These are phyloP conservation scores for Raddia guianensis DNA, from an alignment of 176 grass and related monocot species.

Conservation along the genomic window DNA sequence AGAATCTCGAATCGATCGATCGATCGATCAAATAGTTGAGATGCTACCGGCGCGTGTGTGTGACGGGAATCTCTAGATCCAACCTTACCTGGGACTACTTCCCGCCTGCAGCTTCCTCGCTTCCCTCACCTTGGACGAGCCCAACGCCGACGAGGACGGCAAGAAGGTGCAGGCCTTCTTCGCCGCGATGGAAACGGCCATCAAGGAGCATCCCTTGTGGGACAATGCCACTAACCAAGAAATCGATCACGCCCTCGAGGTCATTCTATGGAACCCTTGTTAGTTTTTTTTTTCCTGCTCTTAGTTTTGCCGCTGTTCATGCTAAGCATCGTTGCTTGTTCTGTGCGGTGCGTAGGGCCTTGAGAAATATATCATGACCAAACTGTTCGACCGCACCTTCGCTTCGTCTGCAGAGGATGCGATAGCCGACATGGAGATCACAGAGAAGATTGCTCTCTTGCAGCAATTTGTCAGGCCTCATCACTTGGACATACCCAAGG, in stretches of 20 bases:
- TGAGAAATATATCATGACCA: conserved; percentile 93
- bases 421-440: conserved; percentile 54
- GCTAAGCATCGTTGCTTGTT: neutral
- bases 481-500: conserved; percentile 88
- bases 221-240: conserved; percentile 66
- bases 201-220: conserved; percentile 81
- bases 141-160: conserved; percentile 60
- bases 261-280: neutral
- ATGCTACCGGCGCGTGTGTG: neutral
- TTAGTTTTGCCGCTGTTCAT: neutral
- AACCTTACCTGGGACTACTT: neutral
- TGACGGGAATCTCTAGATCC: neutral
- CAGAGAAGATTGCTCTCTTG: conserved; percentile 68
- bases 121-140: conserved; percentile 59
- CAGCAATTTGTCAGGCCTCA: conserved; percentile 85
- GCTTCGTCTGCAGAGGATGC: conserved; percentile 59
- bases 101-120: conserved; percentile 67
- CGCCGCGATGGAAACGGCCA: conserved; percentile 59
- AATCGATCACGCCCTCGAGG: conserved; percentile 88
- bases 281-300: neutral
- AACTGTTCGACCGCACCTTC: conserved; percentile 76
- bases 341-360: conserved; percentile 50
- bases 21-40: neutral
- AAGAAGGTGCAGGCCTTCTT: conserved; percentile 74
- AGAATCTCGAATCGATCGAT: neutral